Evolutionary conservation across 1,284 basidiomycete genomes (phyloP), one percentile per base, ranked within the genome.

Genomic region (Bondarzewia mesenterica): DNA sequence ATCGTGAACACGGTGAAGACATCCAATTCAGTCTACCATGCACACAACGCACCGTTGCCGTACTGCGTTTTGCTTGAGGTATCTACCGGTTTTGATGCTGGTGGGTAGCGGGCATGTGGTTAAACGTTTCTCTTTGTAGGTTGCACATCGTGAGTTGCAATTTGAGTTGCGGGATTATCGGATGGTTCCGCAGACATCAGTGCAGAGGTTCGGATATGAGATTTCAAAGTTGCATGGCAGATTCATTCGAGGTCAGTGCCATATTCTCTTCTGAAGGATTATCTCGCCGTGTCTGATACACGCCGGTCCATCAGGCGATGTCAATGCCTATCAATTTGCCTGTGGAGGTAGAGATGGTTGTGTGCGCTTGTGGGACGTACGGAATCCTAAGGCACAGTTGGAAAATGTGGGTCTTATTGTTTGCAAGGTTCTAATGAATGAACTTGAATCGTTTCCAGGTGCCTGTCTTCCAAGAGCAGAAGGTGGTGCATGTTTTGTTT

Each of bases 141-240:
- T 77, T 42, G 68, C 67, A 12, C 73, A 77, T 55, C 63, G 73
- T 23, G 76, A 78, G 53, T 63, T 68, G 25, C 77, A 78, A 52
- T 76, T 74, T 49, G 75, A 79, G 53, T 50, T 77, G 23, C 71
- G 68, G 23, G 77, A 78, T 54, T 63, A 68, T 52, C 65, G 76
- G 12, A 45, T 61, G 37, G 63, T 67, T 7, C 65, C 69, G 15
- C 54, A 57, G 29, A 50, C 52, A 25, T 59, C 69, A 4, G 67
- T 67, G 14, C 63, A 67, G 46, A 61, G 71, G 39, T 78, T 79
- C 52, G 75, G 75, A 7, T 76, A 70, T 52, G 40, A 55, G 14
- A 60, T 60, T 15, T 49, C 52, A 4, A 66, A 68, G 39, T 55
- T 62, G 15, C 69, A 71, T 43, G 75, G 75, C 21, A 60, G 71